Evolutionary conservation across 2,329 filamentous ascomycete species (phyloP).

Genomic region (Paecilomyces niveus): DNA sequence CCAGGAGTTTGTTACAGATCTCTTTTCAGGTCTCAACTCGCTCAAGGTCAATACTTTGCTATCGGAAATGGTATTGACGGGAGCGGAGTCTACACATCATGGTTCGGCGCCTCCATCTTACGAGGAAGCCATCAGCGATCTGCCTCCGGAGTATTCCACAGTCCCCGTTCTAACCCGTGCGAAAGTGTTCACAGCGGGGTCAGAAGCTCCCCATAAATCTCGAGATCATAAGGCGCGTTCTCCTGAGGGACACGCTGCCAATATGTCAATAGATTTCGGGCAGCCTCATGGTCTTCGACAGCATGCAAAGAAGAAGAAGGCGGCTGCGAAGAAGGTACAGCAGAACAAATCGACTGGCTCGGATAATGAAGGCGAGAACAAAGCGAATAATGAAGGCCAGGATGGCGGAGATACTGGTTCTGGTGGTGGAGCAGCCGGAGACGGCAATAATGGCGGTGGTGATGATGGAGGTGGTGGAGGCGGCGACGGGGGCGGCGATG

Average conservation of each 20-base stretch:
- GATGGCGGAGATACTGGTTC: slow-evolving; percentile 30
- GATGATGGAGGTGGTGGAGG: slow-evolving; percentile 23
- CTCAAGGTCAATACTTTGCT: slow-evolving; percentile 4
- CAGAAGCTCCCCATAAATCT: slow-evolving; percentile 6
- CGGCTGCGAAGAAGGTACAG: slow-evolving; percentile 8
- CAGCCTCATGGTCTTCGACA: slow-evolving; percentile 20
- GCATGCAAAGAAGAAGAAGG: slow-evolving; percentile 25
- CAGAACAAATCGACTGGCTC: slow-evolving; percentile 9
- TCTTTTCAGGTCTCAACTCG: background rate
- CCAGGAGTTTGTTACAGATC: background rate
- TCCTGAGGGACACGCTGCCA: slow-evolving; percentile 4
- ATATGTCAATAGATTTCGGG: slow-evolving; percentile 18
- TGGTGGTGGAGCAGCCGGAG: slow-evolving; percentile 24
- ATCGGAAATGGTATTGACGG: slow-evolving; percentile 3
- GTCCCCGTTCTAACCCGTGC: slow-evolving; percentile 19
- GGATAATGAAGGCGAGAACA: slow-evolving; percentile 23
- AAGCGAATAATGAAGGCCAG: slow-evolving; percentile 27
- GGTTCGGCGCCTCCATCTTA: slow-evolving; percentile 24
- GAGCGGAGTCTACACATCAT: slow-evolving; percentile 12
- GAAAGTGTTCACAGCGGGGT: slow-evolving; percentile 7
- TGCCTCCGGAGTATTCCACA: slow-evolving; percentile 27
- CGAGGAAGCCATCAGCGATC: slow-evolving; percentile 22
- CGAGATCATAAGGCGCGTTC: slow-evolving; percentile 4
- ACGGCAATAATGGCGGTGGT: slow-evolving; percentile 20
- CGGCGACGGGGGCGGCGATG: slow-evolving; percentile 33